Percentiles rank a stretch among this genome's conserved stretches.
These are phyloP conservation scores for Ophiostoma novo-ulmi DNA, from an alignment of 2,329 filamentous ascomycete species.

Conservation along the genomic window DNA sequence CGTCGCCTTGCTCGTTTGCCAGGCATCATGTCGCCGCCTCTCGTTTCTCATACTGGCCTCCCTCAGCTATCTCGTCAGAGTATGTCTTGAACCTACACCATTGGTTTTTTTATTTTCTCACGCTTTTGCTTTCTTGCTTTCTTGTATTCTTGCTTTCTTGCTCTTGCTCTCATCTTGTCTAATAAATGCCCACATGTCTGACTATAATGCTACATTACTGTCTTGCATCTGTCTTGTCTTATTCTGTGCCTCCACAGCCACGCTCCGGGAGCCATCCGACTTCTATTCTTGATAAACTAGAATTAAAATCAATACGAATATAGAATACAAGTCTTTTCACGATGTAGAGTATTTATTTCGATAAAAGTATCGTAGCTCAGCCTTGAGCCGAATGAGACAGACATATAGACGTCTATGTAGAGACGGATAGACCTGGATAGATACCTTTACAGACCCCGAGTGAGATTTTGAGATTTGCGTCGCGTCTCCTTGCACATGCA, in stretches of 20 bases:
- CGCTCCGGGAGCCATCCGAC: neutral
- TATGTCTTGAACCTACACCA: neutral
- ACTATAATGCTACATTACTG: neutral
- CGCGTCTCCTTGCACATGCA: slow-evolving; percentile 11
- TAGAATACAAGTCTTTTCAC: no score
- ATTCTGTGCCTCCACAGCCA: slow-evolving; percentile 1
- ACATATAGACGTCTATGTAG: no score
- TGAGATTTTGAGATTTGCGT: neutral
- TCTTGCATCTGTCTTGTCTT: neutral
- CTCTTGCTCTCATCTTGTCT: neutral
- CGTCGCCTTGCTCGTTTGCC: no score
- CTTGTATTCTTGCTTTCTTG: neutral
- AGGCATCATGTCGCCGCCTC: neutral
- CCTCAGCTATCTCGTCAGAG: neutral
- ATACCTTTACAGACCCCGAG: neutral
- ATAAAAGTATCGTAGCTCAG: neutral
- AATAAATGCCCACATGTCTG: neutral
- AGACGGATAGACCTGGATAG: no score
- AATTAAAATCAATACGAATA: neutral
- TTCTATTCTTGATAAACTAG: neutral
- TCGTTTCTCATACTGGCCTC: neutral
- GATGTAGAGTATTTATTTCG: neutral
- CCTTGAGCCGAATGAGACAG: neutral
- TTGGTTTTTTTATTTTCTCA: neutral
- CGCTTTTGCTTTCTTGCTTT: neutral